phyloP scores from a whole-genome alignment of 345 rosid species.

The Cardamine chenopodiifolia region DNA sequence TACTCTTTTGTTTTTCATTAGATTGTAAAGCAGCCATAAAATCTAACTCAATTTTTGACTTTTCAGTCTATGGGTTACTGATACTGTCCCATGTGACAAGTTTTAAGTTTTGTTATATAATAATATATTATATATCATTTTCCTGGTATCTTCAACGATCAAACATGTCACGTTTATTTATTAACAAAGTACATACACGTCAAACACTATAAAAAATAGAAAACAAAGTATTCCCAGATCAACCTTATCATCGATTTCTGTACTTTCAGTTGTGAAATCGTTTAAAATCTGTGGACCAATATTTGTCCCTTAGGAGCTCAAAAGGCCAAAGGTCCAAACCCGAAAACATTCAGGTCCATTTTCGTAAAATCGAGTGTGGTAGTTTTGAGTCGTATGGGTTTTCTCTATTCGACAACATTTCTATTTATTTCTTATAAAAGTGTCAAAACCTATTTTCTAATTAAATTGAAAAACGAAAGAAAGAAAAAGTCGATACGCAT shows the following conservation, averaged over 20 bases:
- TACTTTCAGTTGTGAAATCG: background rate
- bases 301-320: conserved; percentile 47
- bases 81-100: conserved; percentile 8
- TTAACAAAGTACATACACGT: conserved; percentile 5
- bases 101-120: background rate
- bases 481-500: conserved; percentile 14
- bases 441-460: conserved; percentile 10
- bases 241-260: background rate
- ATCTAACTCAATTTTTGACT: conserved; percentile 31
- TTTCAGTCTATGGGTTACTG: conserved; percentile 11
- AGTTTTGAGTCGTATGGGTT: conserved; percentile 31
- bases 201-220: background rate
- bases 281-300: conserved; percentile 18
- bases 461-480: background rate
- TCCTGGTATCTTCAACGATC: conserved; percentile 17
- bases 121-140: conserved; percentile 22
- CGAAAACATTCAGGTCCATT: conserved; percentile 21
- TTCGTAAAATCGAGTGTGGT: conserved; percentile 18
- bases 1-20: conserved; percentile 38
- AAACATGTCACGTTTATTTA: conserved; percentile 22
- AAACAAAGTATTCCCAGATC: conserved; percentile 3
- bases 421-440: conserved; percentile 8
- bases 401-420: conserved; percentile 4
- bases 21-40: conserved; percentile 36
- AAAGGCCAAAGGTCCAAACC: conserved; percentile 46